phyloP scores from a whole-genome alignment of 2,329 filamentous ascomycete species.

The Purpureocillium takamizusanense region DNA sequence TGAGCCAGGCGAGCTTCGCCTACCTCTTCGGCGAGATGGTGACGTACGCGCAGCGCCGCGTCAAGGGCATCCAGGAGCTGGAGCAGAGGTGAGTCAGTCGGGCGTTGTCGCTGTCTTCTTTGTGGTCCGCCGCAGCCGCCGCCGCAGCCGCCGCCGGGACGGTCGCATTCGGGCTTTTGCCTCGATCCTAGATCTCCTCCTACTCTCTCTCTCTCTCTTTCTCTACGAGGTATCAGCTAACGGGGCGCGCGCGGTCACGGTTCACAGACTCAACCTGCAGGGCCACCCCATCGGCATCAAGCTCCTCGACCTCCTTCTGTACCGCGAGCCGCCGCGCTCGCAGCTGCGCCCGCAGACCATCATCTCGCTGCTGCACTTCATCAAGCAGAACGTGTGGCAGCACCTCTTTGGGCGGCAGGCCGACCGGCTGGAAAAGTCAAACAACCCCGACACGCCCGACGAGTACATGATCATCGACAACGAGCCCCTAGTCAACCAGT shows the following conservation, averaged over 20 bases:
- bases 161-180: too few relatives aligned
- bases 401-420: conserved; percentile 87
- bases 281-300: conserved; percentile 91
- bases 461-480: conserved; percentile 99
- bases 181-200: too few relatives aligned
- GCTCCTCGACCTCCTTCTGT: conserved; percentile 89
- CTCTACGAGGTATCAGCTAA: too few relatives aligned
- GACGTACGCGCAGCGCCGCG: conserved; percentile 80
- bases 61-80: conserved; percentile 87
- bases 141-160: too few relatives aligned
- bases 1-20: conserved; percentile 88
- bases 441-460: conserved; percentile 70
- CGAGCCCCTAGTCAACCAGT: conserved; percentile 90
- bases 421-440: conserved; percentile 84
- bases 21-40: conserved; percentile 98
- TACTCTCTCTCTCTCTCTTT: too few relatives aligned
- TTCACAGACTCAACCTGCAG: conserved; percentile 68
- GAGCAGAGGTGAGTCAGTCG: conserved; percentile 63
- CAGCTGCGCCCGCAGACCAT: conserved; percentile 77
- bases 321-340: conserved; percentile 63
- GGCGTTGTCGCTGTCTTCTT: neutral
- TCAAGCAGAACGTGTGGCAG: conserved; percentile 85
- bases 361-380: conserved; percentile 86
- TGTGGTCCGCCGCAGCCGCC: too few relatives aligned
- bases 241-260: neutral